phyloP scores from a whole-genome alignment of 192 early-diverging fungal species.

The Lobosporangium transversale region DNA sequence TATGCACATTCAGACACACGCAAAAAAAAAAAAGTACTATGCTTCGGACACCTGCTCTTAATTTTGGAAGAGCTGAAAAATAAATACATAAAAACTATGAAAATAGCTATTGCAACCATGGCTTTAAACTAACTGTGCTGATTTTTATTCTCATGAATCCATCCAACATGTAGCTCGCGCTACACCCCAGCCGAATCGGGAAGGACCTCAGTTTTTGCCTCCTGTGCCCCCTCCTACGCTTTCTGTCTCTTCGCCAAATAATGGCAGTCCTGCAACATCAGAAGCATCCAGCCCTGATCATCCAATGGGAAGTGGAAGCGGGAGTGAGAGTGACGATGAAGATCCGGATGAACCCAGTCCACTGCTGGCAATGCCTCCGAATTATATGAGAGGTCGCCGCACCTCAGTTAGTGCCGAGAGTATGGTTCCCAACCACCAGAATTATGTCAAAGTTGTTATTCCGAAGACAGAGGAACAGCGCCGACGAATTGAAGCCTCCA shows the following conservation, averaged over 20 bases:
- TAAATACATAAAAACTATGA: too few relatives aligned
- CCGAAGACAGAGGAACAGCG: conserved; percentile 90
- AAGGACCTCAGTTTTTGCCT: conserved; percentile 59
- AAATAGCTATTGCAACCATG: too few relatives aligned
- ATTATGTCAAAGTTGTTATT: conserved; percentile 86
- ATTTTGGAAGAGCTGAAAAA: too few relatives aligned
- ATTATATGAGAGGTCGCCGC: conserved; percentile 88
- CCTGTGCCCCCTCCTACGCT: conserved; percentile 55
- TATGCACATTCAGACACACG: too few relatives aligned
- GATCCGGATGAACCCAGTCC: conserved; percentile 71
- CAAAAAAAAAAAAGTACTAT: too few relatives aligned
- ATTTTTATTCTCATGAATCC: too few relatives aligned
- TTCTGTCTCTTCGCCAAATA: conserved; percentile 46
- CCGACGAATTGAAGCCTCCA: conserved; percentile 80
- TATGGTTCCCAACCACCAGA: conserved; percentile 89
- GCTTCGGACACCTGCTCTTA: too few relatives aligned
- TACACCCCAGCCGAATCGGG: conserved; percentile 49
- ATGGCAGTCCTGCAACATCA: conserved; percentile 43
- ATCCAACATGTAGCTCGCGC: conserved; percentile 47
- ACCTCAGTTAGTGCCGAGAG: conserved; percentile 97
- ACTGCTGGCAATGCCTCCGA: conserved; percentile 64
- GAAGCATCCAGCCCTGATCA: conserved; percentile 64
- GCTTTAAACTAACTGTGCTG: too few relatives aligned
- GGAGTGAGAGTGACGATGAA: conserved; percentile 61
- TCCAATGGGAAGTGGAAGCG: conserved; percentile 55